Evolutionary conservation across 208 protist genomes (phyloP), one percentile per base, ranked within the genome.

Genomic region (Acanthamoeba sp.): DNA sequence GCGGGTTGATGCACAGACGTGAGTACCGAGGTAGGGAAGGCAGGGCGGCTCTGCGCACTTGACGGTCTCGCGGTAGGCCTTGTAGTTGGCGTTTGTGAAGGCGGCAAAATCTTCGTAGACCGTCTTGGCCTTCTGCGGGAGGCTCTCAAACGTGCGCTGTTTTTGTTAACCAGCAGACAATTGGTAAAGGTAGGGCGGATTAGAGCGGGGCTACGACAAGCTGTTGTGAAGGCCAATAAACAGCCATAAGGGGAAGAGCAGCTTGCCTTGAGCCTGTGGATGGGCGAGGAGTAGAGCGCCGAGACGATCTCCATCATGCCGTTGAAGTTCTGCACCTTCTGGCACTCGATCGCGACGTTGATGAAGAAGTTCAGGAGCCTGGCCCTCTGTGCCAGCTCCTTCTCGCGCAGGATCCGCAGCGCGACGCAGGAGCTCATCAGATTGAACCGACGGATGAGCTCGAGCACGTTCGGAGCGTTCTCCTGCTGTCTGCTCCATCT

Each of bases 11-110:
- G n/a, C 34, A 78, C 69, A 92, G 29, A 92, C 85, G 85, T 45
- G n/a, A n/a, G 18, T 32, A 87, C 78, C 91, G 29, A 94, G 45
- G 73, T 94, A 94, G 45, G 96, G 96, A n/a, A 97, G 91, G 80
- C 93, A 93, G 18, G 90, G 90, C 3, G 48, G 90, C 66, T 93
- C 90, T 2, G 45, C 66, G 36, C 69, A 62, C 24, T 93, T 76
- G 90, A 93, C 42, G 29, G 42, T 52, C n/a, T 93, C 90, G 5
- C 90, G 59, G 66, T 84, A 93, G 34, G 32, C 71, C 52, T 82
- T 82, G 71, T 93, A 93, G 90, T 93, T 93, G 59, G 10, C 52
- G 29, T 84, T n/a, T 5, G 40, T 76, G 36, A 82, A 93, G 22
- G 45, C 52, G 14, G 52, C 24, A 73, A 93, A 82, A 0, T 93